Evolutionary conservation across 140 eudicot species (phyloP).

Genomic region (Ambrosia hybrid): DNA sequence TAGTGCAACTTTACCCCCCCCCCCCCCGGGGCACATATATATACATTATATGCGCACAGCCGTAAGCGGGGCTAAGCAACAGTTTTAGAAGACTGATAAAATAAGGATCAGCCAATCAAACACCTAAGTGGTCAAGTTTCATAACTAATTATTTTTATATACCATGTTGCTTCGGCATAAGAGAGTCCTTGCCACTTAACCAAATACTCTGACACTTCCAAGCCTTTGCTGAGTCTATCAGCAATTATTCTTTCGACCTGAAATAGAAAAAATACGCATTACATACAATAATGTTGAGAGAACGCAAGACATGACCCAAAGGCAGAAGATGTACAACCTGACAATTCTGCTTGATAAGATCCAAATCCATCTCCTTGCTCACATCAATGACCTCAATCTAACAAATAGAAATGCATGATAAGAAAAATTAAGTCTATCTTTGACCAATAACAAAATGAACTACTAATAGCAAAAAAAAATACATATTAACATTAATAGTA

Average conservation of each 20-base stretch:
- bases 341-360: constrained; percentile 88
- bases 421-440: not conserved
- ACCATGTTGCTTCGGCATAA: constrained; percentile 99
- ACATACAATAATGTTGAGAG: constrained; percentile 6
- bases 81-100: not conserved
- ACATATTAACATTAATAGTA: no score
- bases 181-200: constrained; percentile 99
- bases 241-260: constrained; percentile 97
- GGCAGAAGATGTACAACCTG: constrained; percentile 54
- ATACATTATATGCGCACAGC: no score
- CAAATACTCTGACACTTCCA: constrained; percentile 79
- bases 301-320: constrained; percentile 14
- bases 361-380: constrained; percentile 99
- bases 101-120: not conserved
- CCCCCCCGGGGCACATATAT: no score
- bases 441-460: not conserved
- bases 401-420: constrained; percentile 1
- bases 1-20: no score
- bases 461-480: constrained; percentile 3
- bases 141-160: constrained; percentile 14
- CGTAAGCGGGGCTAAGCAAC: no score
- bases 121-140: constrained; percentile 2
- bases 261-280: not conserved
- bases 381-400: constrained; percentile 98
- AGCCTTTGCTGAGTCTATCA: constrained; percentile 65